phyloP scores from a whole-genome alignment of 2,329 filamentous ascomycete genomes.

The Tolypocladium ovalisporum region DNA sequence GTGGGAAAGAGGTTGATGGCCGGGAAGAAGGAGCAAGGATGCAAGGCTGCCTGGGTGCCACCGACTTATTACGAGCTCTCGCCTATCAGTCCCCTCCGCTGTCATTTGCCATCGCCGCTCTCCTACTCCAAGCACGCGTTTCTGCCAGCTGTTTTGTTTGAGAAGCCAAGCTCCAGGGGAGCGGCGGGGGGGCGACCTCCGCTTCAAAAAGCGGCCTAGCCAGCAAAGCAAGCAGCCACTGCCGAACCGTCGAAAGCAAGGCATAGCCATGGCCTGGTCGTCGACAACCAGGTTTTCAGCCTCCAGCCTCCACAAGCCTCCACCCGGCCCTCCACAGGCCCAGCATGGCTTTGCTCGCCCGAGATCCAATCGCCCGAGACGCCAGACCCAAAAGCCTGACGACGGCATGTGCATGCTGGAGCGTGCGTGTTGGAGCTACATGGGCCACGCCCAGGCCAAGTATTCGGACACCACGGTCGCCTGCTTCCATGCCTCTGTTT shows the following conservation, averaged over 20 bases:
- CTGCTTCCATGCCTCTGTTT: background rate
- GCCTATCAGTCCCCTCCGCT: background rate
- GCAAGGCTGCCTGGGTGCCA: background rate
- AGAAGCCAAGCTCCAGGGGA: background rate
- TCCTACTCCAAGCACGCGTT: background rate
- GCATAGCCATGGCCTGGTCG: background rate
- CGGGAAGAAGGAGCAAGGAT: background rate
- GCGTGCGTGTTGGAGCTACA: too few species aligned
- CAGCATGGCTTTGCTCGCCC: background rate
- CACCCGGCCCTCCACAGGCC: background rate
- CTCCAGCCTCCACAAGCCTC: background rate
- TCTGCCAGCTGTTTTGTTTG: background rate
- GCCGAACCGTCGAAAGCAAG: background rate
- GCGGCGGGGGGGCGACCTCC: background rate
- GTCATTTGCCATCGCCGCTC: background rate
- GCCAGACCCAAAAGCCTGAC: background rate
- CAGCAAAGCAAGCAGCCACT: background rate
- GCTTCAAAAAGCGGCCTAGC: background rate
- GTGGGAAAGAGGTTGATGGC: background rate
- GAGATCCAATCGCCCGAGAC: background rate
- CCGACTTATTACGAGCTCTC: background rate
- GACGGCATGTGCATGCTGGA: background rate
- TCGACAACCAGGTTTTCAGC: background rate
- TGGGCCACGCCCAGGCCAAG: background rate
- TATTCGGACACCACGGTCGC: background rate